These are phyloP conservation scores for Spathaspora sp. DNA, from an alignment of 1,139 yeast genomes.

Conservation along the genomic window DNA sequence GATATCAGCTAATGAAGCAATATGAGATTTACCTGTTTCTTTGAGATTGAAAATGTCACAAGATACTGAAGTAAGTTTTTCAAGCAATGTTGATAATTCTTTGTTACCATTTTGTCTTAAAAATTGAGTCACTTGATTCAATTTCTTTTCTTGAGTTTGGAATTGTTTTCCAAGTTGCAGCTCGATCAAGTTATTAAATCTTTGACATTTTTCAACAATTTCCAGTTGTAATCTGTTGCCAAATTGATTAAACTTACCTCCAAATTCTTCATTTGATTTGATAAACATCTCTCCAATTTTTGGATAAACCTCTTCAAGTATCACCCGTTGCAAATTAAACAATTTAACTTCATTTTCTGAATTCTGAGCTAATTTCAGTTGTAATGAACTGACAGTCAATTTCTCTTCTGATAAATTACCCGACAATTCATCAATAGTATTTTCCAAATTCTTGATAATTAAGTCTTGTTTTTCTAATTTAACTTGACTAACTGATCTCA, in stretches of 20 bases:
- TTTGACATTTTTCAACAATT: not conserved
- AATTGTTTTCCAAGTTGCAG: not conserved
- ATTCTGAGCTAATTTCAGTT: slow-evolving; percentile 4
- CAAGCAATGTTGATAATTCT: not conserved
- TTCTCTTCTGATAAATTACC: slow-evolving; percentile 12
- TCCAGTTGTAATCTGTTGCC: not conserved
- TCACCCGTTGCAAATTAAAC: not conserved
- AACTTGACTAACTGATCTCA: not conserved
- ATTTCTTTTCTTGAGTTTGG: not conserved
- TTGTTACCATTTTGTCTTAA: not conserved
- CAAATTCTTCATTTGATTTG: not conserved
- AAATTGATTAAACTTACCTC: not conserved
- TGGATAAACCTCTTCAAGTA: not conserved
- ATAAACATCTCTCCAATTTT: not conserved
- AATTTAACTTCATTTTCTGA: slow-evolving; percentile 3
- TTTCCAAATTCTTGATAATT: slow-evolving; percentile 7
- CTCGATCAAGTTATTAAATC: not conserved
- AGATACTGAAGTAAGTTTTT: not conserved
- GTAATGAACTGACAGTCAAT: slow-evolving; percentile 7
- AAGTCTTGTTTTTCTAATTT: slow-evolving; percentile 8
- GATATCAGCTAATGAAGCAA: not conserved
- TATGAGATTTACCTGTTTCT: not conserved
- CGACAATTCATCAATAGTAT: slow-evolving; percentile 8
- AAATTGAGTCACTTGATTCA: not conserved
- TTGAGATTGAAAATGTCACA: not conserved